phyloP scores from a whole-genome alignment of 83 land plant species.

The Thuja plicata region DNA sequence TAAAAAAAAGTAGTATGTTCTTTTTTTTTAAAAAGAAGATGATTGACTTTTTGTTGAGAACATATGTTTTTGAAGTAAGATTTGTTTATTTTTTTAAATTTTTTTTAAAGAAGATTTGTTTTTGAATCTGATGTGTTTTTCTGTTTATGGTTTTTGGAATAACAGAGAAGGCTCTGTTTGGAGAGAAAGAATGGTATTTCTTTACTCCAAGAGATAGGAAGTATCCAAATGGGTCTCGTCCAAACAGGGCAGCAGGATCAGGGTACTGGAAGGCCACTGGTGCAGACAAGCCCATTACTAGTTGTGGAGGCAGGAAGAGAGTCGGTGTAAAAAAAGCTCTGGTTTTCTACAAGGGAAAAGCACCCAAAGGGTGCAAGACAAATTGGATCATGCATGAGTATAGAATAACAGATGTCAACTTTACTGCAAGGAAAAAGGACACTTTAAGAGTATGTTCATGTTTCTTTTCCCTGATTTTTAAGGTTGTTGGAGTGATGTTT shows the following conservation, averaged over 20 bases:
- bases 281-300: conserved; percentile 15
- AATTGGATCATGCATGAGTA: conserved; percentile 23
- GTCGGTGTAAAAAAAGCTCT: conserved; percentile 18
- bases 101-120: no score
- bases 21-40: no score
- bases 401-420: background rate
- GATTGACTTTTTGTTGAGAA: no score
- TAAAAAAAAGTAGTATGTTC: no score
- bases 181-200: conserved; percentile 19
- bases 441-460: background rate
- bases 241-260: conserved; percentile 17
- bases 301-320: conserved; percentile 9
- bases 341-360: conserved; percentile 18
- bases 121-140: background rate
- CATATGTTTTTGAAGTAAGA: no score
- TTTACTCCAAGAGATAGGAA: conserved; percentile 17
- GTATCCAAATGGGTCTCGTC: conserved; percentile 17
- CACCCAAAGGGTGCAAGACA: conserved; percentile 15
- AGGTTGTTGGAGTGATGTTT: background rate
- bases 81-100: no score
- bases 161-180: conserved; percentile 16
- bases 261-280: conserved; percentile 21
- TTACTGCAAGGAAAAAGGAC: conserved; percentile 3
- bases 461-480: background rate
- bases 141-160: background rate